phyloP scores from a whole-genome alignment of 2,329 filamentous ascomycete genomes.

The Penicillium sp. region DNA sequence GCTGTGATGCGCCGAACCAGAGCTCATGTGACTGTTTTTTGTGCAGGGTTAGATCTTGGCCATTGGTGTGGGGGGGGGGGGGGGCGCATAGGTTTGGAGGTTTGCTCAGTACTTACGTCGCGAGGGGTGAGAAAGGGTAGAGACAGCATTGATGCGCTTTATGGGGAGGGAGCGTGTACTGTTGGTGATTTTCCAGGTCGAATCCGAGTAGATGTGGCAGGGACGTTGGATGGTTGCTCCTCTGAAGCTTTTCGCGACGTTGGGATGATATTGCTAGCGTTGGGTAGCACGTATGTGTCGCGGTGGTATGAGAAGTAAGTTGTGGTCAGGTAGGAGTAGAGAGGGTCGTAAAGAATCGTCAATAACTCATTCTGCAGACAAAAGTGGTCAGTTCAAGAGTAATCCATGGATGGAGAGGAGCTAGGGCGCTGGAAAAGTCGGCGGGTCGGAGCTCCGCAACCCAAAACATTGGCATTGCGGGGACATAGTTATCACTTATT shows the following conservation, averaged over 20 bases:
- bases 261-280: background rate
- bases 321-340: background rate
- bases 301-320: background rate
- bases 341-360: background rate
- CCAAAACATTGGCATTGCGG: slow-evolving; percentile 4
- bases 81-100: background rate
- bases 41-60: slow-evolving; percentile 19
- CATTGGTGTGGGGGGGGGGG: background rate
- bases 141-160: slow-evolving; percentile 51
- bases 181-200: background rate
- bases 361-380: background rate
- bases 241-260: background rate
- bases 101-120: slow-evolving; percentile 56
- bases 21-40: slow-evolving; percentile 64
- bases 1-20: slow-evolving; percentile 69
- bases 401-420: background rate
- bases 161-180: background rate
- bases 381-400: background rate
- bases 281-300: background rate
- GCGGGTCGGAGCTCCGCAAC: background rate
- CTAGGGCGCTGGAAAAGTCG: slow-evolving; percentile 1
- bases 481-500: background rate
- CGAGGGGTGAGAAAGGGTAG: slow-evolving; percentile 68
- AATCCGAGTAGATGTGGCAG: background rate
- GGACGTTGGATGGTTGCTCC: background rate